Evolutionary conservation across 2,329 filamentous ascomycete genomes (phyloP).

Genomic region (Arthrobotrys sinensis): DNA sequence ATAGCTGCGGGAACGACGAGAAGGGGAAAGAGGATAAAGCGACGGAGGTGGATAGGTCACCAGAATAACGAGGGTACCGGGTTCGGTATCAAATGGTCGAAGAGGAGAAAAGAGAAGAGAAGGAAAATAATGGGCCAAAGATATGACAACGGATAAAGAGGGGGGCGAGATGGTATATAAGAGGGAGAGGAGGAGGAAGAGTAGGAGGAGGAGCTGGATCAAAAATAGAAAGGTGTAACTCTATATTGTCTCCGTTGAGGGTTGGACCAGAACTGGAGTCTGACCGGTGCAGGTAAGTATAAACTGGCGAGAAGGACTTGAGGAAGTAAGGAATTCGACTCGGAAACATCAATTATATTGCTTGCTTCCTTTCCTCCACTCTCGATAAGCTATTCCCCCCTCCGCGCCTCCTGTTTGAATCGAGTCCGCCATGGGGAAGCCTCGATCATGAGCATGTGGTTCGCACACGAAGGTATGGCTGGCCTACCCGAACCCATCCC

Average conservation of each 20-base stretch:
- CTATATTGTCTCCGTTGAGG: constrained; percentile 49
- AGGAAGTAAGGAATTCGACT: constrained; percentile 24
- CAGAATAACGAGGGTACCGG: constrained; percentile 22
- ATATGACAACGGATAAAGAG: constrained; percentile 24
- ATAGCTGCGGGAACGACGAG: constrained; percentile 24
- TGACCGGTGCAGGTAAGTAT: constrained; percentile 20
- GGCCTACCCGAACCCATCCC: constrained; percentile 12
- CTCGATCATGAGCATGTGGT: constrained; percentile 54
- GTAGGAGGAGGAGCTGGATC: constrained; percentile 22
- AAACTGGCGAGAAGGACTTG: constrained; percentile 7
- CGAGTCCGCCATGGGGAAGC: constrained; percentile 31
- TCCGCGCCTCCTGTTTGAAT: constrained; percentile 29
- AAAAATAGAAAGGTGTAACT: constrained; percentile 58
- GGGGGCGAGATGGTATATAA: constrained; percentile 44
- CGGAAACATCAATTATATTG: constrained; percentile 44
- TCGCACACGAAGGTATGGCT: constrained; percentile 24
- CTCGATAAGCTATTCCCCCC: constrained; percentile 45
- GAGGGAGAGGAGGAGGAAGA: neutral
- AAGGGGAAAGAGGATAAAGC: constrained; percentile 12
- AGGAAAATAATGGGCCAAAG: constrained; percentile 35
- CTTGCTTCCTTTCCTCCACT: constrained; percentile 15
- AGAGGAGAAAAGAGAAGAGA: constrained; percentile 20
- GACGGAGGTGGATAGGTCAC: constrained; percentile 19
- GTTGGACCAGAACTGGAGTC: constrained; percentile 35
- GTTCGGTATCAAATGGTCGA: neutral